A percentile compares a stretch with the other conserved stretches of the same genome.
phyloP scores from a whole-genome alignment of 306 rosid genomes.

The Erythrophleum fordii region DNA sequence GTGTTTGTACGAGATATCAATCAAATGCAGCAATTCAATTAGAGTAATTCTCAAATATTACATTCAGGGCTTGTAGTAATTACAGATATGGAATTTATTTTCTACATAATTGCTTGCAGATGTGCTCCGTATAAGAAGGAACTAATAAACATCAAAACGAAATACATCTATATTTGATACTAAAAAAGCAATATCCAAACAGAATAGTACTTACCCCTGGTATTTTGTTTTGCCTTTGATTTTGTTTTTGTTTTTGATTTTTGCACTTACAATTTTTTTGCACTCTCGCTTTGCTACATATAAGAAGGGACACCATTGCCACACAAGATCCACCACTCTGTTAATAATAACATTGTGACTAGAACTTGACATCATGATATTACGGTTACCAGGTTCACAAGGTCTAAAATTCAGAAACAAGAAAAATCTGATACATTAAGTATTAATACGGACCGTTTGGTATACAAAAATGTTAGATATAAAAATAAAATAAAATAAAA shows the following conservation, averaged over 20 bases:
- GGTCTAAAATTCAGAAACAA: neutral
- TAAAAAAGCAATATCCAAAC: neutral
- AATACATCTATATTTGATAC: neutral
- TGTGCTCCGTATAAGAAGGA: neutral
- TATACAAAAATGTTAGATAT: no score
- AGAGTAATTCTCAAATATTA: constrained; percentile 27
- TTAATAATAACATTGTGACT: neutral
- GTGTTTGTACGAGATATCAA: constrained; percentile 34
- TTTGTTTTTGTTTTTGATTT: no score
- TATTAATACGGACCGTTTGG: no score
- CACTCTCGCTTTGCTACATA: no score
- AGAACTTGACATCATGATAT: neutral
- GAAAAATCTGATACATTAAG: no score
- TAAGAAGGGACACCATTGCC: no score
- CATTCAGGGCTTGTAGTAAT: neutral
- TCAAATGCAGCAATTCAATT: constrained; percentile 40
- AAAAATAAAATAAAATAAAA: no score
- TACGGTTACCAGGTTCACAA: neutral
- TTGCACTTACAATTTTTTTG: no score
- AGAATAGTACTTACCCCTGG: neutral
- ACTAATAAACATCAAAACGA: neutral
- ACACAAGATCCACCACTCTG: no score
- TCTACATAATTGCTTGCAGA: neutral
- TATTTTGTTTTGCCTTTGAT: neutral
- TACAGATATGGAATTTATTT: constrained; percentile 2